phyloP scores from a whole-genome alignment of 768 basidiomycete genomes.

The Cantharellus anzutake region DNA sequence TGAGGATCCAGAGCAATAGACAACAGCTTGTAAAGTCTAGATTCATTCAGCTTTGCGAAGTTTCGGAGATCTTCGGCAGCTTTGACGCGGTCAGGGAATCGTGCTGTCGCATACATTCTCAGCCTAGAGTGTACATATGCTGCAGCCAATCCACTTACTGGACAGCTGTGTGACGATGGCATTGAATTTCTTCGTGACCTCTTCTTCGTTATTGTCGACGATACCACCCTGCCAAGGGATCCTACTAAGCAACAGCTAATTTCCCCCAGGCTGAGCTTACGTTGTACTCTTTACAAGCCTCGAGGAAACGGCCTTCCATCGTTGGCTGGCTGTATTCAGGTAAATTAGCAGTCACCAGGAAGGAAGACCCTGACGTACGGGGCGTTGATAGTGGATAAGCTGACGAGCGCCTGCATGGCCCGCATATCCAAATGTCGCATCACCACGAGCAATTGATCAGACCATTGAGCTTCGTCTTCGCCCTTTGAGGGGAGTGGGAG shows the following conservation, averaged over 20 bases:
- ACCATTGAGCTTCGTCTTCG: conserved; percentile 70
- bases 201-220: conserved; percentile 67
- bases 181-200: conserved; percentile 35
- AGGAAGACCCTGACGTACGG: conserved; percentile 19
- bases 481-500: conserved; percentile 49
- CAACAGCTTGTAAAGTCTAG: conserved; percentile 65
- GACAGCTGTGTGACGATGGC: conserved; percentile 37
- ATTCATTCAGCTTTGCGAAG: conserved; percentile 80
- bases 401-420: conserved; percentile 35
- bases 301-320: conserved; percentile 47
- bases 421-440: conserved; percentile 48
- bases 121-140: not conserved
- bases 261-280: conserved; percentile 26
- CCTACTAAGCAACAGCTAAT: not conserved
- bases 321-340: conserved; percentile 36
- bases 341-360: too few relatives aligned
- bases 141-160: conserved; percentile 23
- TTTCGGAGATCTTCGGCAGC: conserved; percentile 56
- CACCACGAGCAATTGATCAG: conserved; percentile 56
- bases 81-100: conserved; percentile 51
- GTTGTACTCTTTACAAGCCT: conserved; percentile 64
- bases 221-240: conserved; percentile 50
- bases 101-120: conserved; percentile 17
- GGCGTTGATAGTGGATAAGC: conserved; percentile 41
- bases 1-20: conserved; percentile 69